Evolutionary conservation across 768 basidiomycete genomes (phyloP).

Genomic region (Boletus sp.): DNA sequence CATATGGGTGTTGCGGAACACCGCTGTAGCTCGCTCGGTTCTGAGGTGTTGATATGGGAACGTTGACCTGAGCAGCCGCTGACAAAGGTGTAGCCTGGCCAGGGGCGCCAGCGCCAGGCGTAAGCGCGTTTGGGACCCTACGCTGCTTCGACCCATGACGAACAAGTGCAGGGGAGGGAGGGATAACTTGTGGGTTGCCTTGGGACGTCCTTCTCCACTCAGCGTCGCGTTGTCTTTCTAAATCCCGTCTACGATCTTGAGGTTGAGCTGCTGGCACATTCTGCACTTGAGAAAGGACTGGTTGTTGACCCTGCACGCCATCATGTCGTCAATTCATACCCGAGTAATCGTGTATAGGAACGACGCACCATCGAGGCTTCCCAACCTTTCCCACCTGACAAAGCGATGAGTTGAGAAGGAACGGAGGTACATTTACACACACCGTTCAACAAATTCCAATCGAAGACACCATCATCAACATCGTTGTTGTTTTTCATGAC

Average conservation of each 20-base stretch:
- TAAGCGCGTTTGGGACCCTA: constrained; percentile 56
- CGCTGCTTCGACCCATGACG: constrained; percentile 73
- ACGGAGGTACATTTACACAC: constrained; percentile 11
- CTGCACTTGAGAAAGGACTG: constrained; percentile 65
- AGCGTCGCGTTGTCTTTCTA: constrained; percentile 46
- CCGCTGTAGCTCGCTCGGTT: constrained; percentile 42
- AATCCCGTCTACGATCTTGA: constrained; percentile 59
- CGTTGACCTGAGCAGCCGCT: constrained; percentile 69
- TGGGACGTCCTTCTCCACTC: constrained; percentile 66
- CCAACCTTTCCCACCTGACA: constrained; percentile 87
- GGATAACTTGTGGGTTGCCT: constrained; percentile 50
- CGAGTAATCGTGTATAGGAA: background rate
- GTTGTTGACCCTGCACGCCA: constrained; percentile 51
- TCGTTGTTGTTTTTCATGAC: constrained; percentile 90
- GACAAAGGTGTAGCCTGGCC: constrained; percentile 71
- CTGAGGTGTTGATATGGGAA: constrained; percentile 58
- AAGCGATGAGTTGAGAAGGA: constrained; percentile 6
- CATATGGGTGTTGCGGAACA: constrained; percentile 64
- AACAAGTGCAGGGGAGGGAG: constrained; percentile 77
- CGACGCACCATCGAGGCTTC: constrained; percentile 70
- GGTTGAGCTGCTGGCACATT: constrained; percentile 44
- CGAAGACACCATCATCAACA: constrained; percentile 88
- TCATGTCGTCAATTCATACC: constrained; percentile 7
- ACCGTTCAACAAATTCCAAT: constrained; percentile 95
- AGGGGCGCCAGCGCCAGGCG: constrained; percentile 48